Evolutionary conservation across 306 rosid genomes (phyloP), one percentile per base, ranked within the genome.

Genomic region (Casuarina equisetifolia): DNA sequence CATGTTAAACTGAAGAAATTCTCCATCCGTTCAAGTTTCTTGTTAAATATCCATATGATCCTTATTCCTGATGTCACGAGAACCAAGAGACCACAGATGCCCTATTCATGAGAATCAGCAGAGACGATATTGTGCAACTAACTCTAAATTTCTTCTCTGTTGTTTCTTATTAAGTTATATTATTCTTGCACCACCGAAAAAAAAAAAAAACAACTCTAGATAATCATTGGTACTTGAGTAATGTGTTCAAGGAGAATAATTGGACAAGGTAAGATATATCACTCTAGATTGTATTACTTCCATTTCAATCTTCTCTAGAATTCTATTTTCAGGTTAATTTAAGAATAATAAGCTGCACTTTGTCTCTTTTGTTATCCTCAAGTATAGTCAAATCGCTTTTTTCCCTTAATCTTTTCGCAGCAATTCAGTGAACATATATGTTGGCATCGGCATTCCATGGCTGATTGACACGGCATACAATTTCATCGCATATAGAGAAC

Each of bases 371-470:
- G 2, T 4, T 69, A 39, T 32, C 50, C 45, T 67, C 35, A 72
- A 9, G 79, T 42, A n/a, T 77, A 48, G 72, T 36, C 45, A 61
- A 69, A 71, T 67, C 84, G 32, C 72, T 46, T 48, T 72, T 40
- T 42, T 3, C 52, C 44, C 57, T 74, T n/a, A 8, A 25, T 80
- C 12, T 64, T 63, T 70, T 73, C 32, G 86, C 83, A 92, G 98
- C 79, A 95, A 95, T 78, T 91, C 98, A 2, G 98, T 95, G 90
- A 95, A 95, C 73, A 95, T 91, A 77, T 95, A 92, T 19, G 90
- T 95, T 49, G 98, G 97, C 78, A 95, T 95, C 36, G 98, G 98
- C 59, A 82, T 95, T 79, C 98, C 97, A 35, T 95, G 98, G 97
- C 87, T 92, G 82, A 95, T 95, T 32, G 83, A 86, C 85, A 91